phyloP scores from a whole-genome alignment of 2,329 filamentous ascomycete genomes.

The Exophiala calicioides region DNA sequence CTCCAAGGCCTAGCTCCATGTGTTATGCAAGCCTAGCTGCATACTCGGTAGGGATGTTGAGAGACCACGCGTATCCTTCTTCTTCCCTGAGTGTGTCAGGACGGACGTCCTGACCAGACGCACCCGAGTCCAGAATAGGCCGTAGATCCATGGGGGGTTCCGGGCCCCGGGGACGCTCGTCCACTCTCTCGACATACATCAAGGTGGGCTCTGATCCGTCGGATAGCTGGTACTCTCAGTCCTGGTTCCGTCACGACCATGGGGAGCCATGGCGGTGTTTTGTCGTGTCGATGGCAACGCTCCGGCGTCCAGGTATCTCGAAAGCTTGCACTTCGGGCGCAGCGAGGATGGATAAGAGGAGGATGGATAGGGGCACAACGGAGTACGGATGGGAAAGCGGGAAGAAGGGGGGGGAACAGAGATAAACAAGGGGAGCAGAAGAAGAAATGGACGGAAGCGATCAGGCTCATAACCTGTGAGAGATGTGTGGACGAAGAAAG shows the following conservation, averaged over 20 bases:
- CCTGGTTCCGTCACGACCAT: background rate
- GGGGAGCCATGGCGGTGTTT: no score
- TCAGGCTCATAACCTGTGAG: slow-evolving; percentile 9
- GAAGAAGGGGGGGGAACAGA: slow-evolving; percentile 1
- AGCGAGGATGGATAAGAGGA: no score
- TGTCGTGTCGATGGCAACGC: no score
- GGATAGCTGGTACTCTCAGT: slow-evolving; percentile 12
- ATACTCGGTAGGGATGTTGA: slow-evolving; percentile 8
- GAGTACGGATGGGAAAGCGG: background rate
- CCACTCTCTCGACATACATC: slow-evolving; percentile 1
- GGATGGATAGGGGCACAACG: no score
- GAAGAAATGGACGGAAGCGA: background rate
- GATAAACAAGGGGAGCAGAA: background rate
- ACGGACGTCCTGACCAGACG: slow-evolving; percentile 1
- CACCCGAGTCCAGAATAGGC: slow-evolving; percentile 4
- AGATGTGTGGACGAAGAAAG: background rate
- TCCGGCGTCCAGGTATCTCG: no score
- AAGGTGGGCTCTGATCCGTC: slow-evolving; percentile 4
- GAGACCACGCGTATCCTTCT: slow-evolving; percentile 16
- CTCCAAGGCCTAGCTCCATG: slow-evolving; percentile 5
- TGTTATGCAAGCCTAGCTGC: slow-evolving; percentile 5
- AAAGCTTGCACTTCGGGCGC: no score
- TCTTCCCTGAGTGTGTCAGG: slow-evolving; percentile 8
- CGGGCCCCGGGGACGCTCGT: background rate
- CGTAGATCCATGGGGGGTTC: background rate